Evolutionary conservation across 2,329 filamentous ascomycete species (phyloP).

Genomic region (Coniochaeta ligniaria): DNA sequence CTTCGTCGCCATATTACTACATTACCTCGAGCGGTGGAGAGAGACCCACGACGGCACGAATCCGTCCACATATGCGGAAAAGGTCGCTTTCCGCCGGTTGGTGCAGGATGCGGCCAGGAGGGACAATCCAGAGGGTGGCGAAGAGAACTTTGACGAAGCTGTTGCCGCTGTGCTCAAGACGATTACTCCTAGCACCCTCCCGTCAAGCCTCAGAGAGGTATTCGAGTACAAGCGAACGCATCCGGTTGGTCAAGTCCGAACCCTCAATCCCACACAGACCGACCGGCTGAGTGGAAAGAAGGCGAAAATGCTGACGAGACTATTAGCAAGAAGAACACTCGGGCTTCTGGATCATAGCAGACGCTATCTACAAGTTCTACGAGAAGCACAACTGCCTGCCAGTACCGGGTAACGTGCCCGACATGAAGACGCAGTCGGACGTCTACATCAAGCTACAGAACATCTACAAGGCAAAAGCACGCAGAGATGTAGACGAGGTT

Average conservation of each 20-base stretch:
- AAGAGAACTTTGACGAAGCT: conserved; percentile 97
- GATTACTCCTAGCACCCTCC: conserved; percentile 62
- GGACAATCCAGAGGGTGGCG: conserved; percentile 73
- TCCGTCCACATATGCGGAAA: conserved; percentile 76
- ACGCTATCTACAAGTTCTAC: conserved; percentile 73
- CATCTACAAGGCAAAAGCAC: conserved; percentile 85
- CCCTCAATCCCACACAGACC: conserved; percentile 5
- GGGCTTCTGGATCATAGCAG: conserved; percentile 84
- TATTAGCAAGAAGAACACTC: conserved; percentile 35
- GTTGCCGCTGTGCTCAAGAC: conserved; percentile 80
- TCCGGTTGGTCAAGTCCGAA: conserved; percentile 41
- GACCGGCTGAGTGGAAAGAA: neutral
- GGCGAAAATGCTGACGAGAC: conserved; percentile 9
- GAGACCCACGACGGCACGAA: conserved; percentile 56
- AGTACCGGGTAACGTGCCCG: conserved; percentile 78
- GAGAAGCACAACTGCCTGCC: conserved; percentile 66
- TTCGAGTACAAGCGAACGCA: conserved; percentile 57
- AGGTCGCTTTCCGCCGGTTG: conserved; percentile 69
- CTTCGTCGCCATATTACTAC: conserved; percentile 73
- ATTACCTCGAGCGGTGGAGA: conserved; percentile 81
- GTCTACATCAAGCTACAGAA: conserved; percentile 89
- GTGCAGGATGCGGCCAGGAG: conserved; percentile 62
- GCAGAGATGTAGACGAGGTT: conserved; percentile 70
- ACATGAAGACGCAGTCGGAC: conserved; percentile 93
- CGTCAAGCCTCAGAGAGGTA: conserved; percentile 65